A percentile compares a stretch with the other conserved stretches of the same genome.
Conservation (phyloP, 371 early-diverging fungal species). For the Syncephalis fuscata region DNA sequence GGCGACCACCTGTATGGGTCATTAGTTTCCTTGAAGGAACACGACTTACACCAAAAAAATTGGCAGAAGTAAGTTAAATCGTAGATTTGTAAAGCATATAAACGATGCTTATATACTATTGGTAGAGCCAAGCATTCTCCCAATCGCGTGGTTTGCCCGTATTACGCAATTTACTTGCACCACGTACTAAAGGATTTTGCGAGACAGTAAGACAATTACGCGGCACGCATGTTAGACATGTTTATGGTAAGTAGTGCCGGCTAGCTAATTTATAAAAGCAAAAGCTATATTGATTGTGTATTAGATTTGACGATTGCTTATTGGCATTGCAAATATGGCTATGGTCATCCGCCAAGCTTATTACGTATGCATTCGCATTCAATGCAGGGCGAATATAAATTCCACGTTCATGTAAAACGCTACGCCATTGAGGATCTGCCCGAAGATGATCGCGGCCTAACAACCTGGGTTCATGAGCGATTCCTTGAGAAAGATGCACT, state of each 20-base stretch:
- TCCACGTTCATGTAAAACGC: constrained; percentile 44
- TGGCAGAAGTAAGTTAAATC: constrained; percentile 22
- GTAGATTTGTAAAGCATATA: neutral
- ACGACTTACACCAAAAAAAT: constrained; percentile 36
- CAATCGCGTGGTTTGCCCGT: constrained; percentile 30
- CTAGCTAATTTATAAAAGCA: too few relatives aligned
- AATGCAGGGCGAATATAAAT: constrained; percentile 33
- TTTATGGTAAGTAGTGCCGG: constrained; percentile 28
- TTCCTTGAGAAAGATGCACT: constrained; percentile 46
- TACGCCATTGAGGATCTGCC: constrained; percentile 40
- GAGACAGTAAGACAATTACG: constrained; percentile 40
- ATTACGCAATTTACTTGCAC: constrained; percentile 51
- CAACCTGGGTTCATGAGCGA: constrained; percentile 36
- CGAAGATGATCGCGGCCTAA: constrained; percentile 27
- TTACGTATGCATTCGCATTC: constrained; percentile 32
- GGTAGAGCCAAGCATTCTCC: constrained; percentile 39
- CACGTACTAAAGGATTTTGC: constrained; percentile 67
- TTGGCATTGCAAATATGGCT: constrained; percentile 19
- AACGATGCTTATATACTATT: neutral
- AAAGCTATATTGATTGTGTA: neutral
- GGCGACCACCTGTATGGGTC: constrained; percentile 51
- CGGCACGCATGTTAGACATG: constrained; percentile 38
- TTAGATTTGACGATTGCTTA: constrained; percentile 49
- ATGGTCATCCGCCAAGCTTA: constrained; percentile 36
- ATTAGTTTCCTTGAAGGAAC: constrained; percentile 59